Evolutionary conservation across 306 rosid species (phyloP).

Genomic region (Citrullus colocynthis): DNA sequence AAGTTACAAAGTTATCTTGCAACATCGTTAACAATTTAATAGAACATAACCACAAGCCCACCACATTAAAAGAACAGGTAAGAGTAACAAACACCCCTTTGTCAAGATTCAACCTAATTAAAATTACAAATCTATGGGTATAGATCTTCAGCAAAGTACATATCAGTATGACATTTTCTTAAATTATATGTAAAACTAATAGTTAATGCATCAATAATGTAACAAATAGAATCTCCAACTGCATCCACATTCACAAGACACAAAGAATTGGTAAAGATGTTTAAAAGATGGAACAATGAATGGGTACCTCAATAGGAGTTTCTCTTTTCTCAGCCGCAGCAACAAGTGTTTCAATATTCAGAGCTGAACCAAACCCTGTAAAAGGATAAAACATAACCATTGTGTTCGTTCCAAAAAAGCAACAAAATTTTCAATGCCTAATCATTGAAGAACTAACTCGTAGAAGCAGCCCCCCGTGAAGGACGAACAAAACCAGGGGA

Average conservation of each 20-base stretch:
- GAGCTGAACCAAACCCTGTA: conserved; percentile 92
- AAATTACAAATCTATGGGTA: neutral
- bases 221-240: neutral
- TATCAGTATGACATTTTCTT: neutral
- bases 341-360: conserved; percentile 88
- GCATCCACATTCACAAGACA: neutral
- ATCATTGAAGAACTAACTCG: conserved; percentile 35
- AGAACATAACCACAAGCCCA: neutral
- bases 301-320: conserved; percentile 73
- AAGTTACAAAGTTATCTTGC: neutral
- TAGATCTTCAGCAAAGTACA: neutral
- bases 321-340: conserved; percentile 99
- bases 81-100: neutral
- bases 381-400: conserved; percentile 1
- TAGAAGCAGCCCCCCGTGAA: conserved; percentile 51
- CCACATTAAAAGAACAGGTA: neutral
- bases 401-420: conserved; percentile 11
- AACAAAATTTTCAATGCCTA: conserved; percentile 7
- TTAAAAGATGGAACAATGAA: neutral
- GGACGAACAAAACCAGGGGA: conserved; percentile 77
- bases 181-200: neutral
- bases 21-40: neutral
- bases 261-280: neutral
- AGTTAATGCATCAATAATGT: neutral
- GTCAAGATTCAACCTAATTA: neutral